Conservation (phyloP, 345 rosid genomes). For the Pelargonium nanum region DNA sequence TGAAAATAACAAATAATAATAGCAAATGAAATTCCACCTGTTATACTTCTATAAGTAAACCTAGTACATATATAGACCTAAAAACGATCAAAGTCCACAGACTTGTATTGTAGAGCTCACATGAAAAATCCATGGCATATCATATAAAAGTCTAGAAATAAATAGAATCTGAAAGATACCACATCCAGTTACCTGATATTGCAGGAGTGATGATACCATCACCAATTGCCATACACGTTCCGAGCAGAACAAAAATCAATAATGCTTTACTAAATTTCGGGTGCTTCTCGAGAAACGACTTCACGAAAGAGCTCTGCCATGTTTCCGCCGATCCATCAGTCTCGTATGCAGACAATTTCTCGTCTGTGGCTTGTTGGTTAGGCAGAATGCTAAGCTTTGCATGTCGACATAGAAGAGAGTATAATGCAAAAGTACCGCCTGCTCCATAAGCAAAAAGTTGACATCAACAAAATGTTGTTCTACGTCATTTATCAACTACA, state of each 20-base stretch:
- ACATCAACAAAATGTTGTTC: conserved; percentile 17
- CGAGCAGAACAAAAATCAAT: conserved; percentile 53
- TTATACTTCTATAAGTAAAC: too few relatives aligned
- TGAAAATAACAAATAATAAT: too few relatives aligned
- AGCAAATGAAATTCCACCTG: too few relatives aligned
- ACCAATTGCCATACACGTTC: conserved; percentile 71
- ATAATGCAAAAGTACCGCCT: conserved; percentile 90
- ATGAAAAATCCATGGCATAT: too few relatives aligned
- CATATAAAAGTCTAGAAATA: neutral
- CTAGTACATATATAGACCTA: too few relatives aligned
- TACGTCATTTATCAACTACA: conserved; percentile 15
- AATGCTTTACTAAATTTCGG: conserved; percentile 37
- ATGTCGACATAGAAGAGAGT: conserved; percentile 79
- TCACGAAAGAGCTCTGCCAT: conserved; percentile 36
- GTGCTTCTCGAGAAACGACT: conserved; percentile 50
- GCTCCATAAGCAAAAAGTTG: conserved; percentile 19
- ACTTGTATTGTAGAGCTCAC: neutral
- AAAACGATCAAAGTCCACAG: neutral
- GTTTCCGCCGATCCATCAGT: conserved; percentile 38
- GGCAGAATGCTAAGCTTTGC: conserved; percentile 60
- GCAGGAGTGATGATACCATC: conserved; percentile 83
- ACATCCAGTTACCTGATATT: conserved; percentile 49
- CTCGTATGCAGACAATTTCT: conserved; percentile 53
- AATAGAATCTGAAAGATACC: neutral
- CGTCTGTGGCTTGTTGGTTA: conserved; percentile 76